Conservation (phyloP, 2,329 filamentous ascomycete species). For the Aureobasidium sp. region DNA sequence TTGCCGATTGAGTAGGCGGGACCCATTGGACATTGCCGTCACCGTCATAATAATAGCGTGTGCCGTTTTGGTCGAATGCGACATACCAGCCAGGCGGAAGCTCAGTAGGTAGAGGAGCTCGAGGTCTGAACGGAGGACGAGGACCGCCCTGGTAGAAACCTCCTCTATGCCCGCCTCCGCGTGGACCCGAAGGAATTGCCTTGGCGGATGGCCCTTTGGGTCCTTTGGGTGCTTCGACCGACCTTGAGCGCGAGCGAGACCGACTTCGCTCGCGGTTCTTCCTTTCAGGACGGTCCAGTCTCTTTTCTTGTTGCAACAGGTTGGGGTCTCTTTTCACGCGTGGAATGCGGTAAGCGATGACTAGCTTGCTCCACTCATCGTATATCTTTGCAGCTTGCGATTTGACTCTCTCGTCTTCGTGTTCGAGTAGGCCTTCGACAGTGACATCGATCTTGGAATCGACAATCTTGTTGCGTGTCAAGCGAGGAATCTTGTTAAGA, state of each 20-base stretch:
- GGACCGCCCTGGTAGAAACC: slow-evolving; percentile 48
- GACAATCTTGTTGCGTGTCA: slow-evolving; percentile 94
- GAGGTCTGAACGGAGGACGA: slow-evolving; percentile 40
- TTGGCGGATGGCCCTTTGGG: slow-evolving; percentile 3
- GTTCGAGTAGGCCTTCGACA: slow-evolving; percentile 64
- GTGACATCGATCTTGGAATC: slow-evolving; percentile 90
- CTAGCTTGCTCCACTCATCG: slow-evolving; percentile 80
- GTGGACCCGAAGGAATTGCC: slow-evolving; percentile 38
- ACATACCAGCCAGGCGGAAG: slow-evolving; percentile 84
- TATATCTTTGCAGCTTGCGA: slow-evolving; percentile 64
- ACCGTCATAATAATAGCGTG: slow-evolving; percentile 79
- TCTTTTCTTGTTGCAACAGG: slow-evolving; percentile 46
- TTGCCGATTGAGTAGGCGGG: slow-evolving; percentile 62
- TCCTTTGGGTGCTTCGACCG: slow-evolving; percentile 34
- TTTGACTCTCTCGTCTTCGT: slow-evolving; percentile 61
- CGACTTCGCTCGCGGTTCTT: slow-evolving; percentile 45
- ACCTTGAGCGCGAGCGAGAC: slow-evolving; percentile 43
- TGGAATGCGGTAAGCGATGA: slow-evolving; percentile 87
- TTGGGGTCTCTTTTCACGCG: slow-evolving; percentile 77
- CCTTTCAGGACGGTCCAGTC: slow-evolving; percentile 59
- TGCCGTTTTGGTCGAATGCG: slow-evolving; percentile 62
- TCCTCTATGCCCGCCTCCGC: slow-evolving; percentile 48
- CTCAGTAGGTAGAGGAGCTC: slow-evolving; percentile 39
- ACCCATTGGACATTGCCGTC: slow-evolving; percentile 75
- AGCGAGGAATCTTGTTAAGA: slow-evolving; percentile 76